Percentiles rank a stretch among this genome's conserved stretches.
These are phyloP conservation scores for Cryptococcus sp. DNA, from an alignment of 1,284 basidiomycete species.

Conservation along the genomic window DNA sequence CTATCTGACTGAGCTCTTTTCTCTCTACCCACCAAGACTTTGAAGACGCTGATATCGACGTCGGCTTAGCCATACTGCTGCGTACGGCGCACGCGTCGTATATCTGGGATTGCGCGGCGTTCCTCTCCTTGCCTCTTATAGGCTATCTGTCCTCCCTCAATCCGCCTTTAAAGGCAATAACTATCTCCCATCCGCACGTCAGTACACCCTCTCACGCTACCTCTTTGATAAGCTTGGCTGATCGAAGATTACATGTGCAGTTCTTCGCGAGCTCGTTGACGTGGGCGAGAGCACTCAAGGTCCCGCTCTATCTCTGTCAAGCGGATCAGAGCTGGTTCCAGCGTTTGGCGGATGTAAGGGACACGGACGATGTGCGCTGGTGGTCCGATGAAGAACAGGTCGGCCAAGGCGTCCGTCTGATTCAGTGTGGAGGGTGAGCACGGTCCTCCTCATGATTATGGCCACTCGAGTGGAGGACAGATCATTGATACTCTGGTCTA, in stretches of 20 bases:
- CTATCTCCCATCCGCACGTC: slow-evolving; percentile 52
- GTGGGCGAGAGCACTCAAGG: slow-evolving; percentile 46
- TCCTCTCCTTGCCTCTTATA: slow-evolving; percentile 38
- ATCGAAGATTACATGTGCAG: slow-evolving; percentile 20
- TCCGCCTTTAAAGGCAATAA: slow-evolving; percentile 45
- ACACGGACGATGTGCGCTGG: slow-evolving; percentile 34
- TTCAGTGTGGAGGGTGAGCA: slow-evolving; percentile 52
- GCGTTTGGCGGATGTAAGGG: slow-evolving; percentile 31
- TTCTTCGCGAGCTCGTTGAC: slow-evolving; percentile 51
- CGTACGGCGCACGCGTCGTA: slow-evolving; percentile 40
- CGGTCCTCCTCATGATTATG: background rate
- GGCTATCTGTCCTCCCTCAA: slow-evolving; percentile 30
- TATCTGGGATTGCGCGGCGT: slow-evolving; percentile 51
- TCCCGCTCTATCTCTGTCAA: slow-evolving; percentile 45
- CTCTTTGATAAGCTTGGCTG: background rate
- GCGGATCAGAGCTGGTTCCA: slow-evolving; percentile 47
- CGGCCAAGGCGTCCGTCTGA: slow-evolving; percentile 33
- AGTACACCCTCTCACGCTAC: slow-evolving; percentile 4
- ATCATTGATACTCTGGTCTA: too few species aligned
- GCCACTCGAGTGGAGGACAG: too few species aligned
- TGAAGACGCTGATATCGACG: background rate
- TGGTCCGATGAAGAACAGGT: slow-evolving; percentile 33
- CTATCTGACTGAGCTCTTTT: background rate
- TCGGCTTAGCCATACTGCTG: slow-evolving; percentile 43
- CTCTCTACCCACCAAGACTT: background rate